Evolutionary conservation across 1,284 basidiomycete genomes (phyloP), one percentile per base, ranked within the genome.

Genomic region (Neolentinus lepideus): DNA sequence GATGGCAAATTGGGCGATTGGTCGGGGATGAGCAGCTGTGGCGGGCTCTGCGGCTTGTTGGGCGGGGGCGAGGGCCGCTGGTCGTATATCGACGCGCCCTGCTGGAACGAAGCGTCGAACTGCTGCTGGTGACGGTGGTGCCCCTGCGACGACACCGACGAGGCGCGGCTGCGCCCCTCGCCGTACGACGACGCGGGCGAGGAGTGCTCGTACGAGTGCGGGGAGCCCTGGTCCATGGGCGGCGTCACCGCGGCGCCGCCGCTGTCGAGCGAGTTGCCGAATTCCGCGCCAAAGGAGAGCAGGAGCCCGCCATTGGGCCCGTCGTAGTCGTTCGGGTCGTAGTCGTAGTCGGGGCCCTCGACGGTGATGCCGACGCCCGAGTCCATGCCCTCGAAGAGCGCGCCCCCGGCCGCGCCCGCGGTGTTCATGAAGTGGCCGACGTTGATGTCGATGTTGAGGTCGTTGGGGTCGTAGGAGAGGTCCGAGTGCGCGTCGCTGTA

Each of bases 271-370:
- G 67, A 67, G 27, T 71, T 69, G 66, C 81, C 76, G 64, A 76
- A 83, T 25, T 75, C 74, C 60, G 68, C 65, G 66, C 82, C 77
- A 63, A 86, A 83, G 38, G 19, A 21, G 71, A 85, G 78, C 48
- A 88, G 71, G 14, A 85, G 72, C 11, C 73, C 52, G 8, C 35
- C 69, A 24, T 70, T 63, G 19, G 84, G 82, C 11, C 71, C 65
- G 71, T 90, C 86, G 74, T 80, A 89, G 54, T 85, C 81, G 46
- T 75, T 67, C 3, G 85, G 85, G 66, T 88, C 81, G 77, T 89
- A 88, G 25, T 80, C 79, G 8, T n/a, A 21, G 52, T 45, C 27
- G 16, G 26, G 29, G 51, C 76, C 72, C 10, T 64, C 64, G 56
- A 63, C 61, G 52, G 66, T 60, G 50, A 73, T 64, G 50, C 61